A percentile compares a stretch with the other conserved stretches of the same genome.
These are phyloP conservation scores for Arachis hypogaea DNA, from an alignment of 306 rosid genomes.

Conservation along the genomic window DNA sequence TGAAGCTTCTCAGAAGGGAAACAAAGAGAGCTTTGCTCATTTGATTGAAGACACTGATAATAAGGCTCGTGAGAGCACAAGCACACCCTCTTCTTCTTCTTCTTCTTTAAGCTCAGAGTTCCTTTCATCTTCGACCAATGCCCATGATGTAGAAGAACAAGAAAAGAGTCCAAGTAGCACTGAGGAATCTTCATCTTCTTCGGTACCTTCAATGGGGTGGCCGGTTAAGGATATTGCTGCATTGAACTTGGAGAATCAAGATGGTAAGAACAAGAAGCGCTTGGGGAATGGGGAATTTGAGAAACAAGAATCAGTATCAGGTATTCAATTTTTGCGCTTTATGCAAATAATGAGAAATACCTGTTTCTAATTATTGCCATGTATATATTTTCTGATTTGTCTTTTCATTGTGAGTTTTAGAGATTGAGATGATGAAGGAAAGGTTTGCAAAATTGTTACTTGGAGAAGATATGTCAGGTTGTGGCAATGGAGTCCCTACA, in stretches of 20 bases:
- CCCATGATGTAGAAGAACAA: constrained; percentile 43
- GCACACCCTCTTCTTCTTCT: constrained; percentile 21
- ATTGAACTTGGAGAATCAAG: constrained; percentile 43
- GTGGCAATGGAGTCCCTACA: constrained; percentile 90
- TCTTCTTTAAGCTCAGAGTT: constrained; percentile 64
- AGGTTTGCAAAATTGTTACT: constrained; percentile 89
- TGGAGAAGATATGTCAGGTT: constrained; percentile 98
- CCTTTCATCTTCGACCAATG: constrained; percentile 75
- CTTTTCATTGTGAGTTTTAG: constrained; percentile 51
- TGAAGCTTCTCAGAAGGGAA: neutral
- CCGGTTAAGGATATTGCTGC: constrained; percentile 52
- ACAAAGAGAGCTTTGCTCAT: constrained; percentile 48
- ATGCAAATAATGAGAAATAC: neutral
- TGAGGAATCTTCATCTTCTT: constrained; percentile 59
- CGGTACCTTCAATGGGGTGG: constrained; percentile 73
- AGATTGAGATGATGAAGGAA: constrained; percentile 88
- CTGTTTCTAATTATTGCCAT: neutral
- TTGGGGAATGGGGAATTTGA: constrained; percentile 48
- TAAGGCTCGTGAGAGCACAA: constrained; percentile 74
- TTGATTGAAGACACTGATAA: constrained; percentile 47
- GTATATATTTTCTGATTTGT: constrained; percentile 28
- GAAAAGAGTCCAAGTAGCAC: constrained; percentile 81
- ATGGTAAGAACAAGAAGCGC: constrained; percentile 44
- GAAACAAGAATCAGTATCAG: constrained; percentile 64
- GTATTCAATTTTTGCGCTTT: constrained; percentile 43